Percentiles rank a stretch among this genome's conserved stretches.
phyloP scores from a whole-genome alignment of 2,329 filamentous ascomycete genomes.

The Calonectria hongkongensis region DNA sequence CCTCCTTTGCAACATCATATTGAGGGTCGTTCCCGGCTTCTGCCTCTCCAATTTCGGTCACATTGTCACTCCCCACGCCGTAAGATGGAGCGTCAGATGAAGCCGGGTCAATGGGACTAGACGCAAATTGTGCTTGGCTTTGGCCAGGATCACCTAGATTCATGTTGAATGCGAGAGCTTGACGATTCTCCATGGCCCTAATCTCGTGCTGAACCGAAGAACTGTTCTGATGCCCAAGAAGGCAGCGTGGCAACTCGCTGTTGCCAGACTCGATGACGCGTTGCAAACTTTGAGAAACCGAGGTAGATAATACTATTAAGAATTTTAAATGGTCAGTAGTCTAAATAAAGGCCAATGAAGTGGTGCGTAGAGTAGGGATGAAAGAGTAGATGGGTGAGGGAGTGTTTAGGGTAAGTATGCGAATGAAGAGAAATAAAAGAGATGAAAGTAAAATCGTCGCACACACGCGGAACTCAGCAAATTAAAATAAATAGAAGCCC shows the following conservation, averaged over 20 bases:
- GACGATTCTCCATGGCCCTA: slow-evolving; percentile 16
- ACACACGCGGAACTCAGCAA: not conserved
- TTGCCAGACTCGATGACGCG: not conserved
- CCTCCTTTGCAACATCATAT: slow-evolving; percentile 31
- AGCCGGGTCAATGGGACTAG: not conserved
- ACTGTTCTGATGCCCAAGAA: too few species aligned
- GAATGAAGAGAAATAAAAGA: not conserved
- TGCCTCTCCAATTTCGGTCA: not conserved
- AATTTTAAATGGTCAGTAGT: not conserved
- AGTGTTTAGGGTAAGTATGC: not conserved
- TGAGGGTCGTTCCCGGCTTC: not conserved
- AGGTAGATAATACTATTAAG: not conserved
- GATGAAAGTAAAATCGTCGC: not conserved
- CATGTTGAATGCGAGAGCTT: not conserved
- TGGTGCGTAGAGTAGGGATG: not conserved
- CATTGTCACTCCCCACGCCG: slow-evolving; percentile 5
- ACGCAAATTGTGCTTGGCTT: not conserved
- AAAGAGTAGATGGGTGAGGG: not conserved
- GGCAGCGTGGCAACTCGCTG: not conserved
- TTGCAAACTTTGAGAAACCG: not conserved
- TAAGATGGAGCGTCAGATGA: not conserved
- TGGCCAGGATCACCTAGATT: not conserved
- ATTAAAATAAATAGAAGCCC: not conserved
- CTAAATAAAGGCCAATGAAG: not conserved
- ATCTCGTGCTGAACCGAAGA: not conserved